Conservation (phyloP, 2,329 filamentous ascomycete genomes). For the Bipolaris zeicola region DNA sequence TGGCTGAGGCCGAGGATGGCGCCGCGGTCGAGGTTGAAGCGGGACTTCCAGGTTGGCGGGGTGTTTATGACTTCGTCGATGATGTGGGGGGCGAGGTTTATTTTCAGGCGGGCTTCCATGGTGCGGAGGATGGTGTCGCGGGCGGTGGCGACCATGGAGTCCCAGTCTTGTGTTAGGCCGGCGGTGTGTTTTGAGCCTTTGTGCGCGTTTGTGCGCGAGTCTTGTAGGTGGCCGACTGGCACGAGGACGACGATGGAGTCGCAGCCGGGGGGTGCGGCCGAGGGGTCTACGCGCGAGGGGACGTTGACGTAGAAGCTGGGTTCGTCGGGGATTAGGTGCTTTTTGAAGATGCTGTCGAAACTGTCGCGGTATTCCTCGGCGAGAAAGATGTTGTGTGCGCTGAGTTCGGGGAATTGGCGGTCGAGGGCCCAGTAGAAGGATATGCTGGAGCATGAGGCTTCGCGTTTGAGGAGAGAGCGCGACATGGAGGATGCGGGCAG, state of each 20-base stretch:
- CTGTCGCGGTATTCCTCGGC: slow-evolving; percentile 73
- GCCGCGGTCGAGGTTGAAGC: slow-evolving; percentile 76
- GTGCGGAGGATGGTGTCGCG: slow-evolving; percentile 66
- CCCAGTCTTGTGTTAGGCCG: slow-evolving; percentile 63
- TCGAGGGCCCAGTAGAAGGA: slow-evolving; percentile 77
- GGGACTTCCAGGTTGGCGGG: slow-evolving; percentile 66
- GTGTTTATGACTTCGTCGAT: slow-evolving; percentile 69
- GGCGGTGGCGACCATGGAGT: slow-evolving; percentile 62
- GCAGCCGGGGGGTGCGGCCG: slow-evolving; percentile 67
- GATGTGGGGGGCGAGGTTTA: slow-evolving; percentile 58
- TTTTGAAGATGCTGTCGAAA: slow-evolving; percentile 78
- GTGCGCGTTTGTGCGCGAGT: slow-evolving; percentile 48
- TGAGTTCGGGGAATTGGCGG: slow-evolving; percentile 64
- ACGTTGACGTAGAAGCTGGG: slow-evolving; percentile 81
- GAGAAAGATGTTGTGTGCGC: slow-evolving; percentile 78
- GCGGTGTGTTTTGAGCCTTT: slow-evolving; percentile 49
- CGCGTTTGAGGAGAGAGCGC: slow-evolving; percentile 53
- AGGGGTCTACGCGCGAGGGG: slow-evolving; percentile 69
- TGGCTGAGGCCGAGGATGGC: slow-evolving; percentile 75
- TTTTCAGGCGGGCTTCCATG: slow-evolving; percentile 65
- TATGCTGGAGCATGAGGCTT: slow-evolving; percentile 72
- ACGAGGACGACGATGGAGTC: slow-evolving; percentile 74
- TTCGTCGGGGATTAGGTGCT: slow-evolving; percentile 68
- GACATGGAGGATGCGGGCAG: slow-evolving; percentile 60
- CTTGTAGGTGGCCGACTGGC: slow-evolving; percentile 70